Evolutionary conservation across 805 yeast species (phyloP), one percentile per base, ranked within the genome.

Genomic region (Ogataea nonfermentans): DNA sequence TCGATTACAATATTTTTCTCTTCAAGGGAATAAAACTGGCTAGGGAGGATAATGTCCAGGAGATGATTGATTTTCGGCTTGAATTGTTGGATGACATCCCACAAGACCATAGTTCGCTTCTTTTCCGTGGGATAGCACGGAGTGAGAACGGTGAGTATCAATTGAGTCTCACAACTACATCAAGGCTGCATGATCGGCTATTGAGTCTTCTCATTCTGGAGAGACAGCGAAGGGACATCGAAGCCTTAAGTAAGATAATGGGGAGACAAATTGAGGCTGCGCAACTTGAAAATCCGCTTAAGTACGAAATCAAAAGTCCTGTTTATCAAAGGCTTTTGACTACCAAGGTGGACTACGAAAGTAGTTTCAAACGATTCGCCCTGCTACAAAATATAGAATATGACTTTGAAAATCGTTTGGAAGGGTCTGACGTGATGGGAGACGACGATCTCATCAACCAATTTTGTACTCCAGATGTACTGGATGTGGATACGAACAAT

Each of bases 1-100:
- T 66, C 8, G 71, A 66, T 40, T 66, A 59, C 46, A 66, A 66
- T 40, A 63, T 66, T 15, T 63, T 63, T 29, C 47, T 66, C 4
- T 61, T 57, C 43, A 51, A 54, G 35, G 67, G 67, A 0, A 62
- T 66, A 12, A 41, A 44, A 11, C 46, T 49, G 3, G 37, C 56
- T 1, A 41, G 65, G 25, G 32, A 34, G 4, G 40, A 46, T 11
- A 43, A 49, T 16, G 45, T 49, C 13, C 42, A 36, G 3, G 53
- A 57, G 17, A 32, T 63, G 27, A 33, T 41, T 3, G 42, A 50
- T 28, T 48, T 62, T 20, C 40, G 62, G 12, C 22, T 44, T 11
- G 48, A 55, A 3, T 29, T 61, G 4, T 35, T 50, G 17, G 44
- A 48, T 1, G 23, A 43, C 12, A 44, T 57, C 9, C 60, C 61